Evolutionary conservation across 2,329 filamentous ascomycete species (phyloP), one percentile per base, ranked within the genome.

Genomic region (Diaporthe batatas): DNA sequence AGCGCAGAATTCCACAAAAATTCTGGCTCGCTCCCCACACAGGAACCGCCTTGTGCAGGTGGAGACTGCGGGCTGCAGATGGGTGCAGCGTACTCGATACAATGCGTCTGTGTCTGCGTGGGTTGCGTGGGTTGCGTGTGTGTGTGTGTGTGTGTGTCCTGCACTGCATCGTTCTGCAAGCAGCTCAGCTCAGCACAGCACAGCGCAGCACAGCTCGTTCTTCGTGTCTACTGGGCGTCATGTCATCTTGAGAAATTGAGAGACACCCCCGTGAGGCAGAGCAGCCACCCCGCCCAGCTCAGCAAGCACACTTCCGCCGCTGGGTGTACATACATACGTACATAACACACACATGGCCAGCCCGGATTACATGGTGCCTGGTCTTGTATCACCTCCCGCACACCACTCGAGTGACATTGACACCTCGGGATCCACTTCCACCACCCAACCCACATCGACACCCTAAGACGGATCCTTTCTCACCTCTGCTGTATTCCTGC

Each of bases 401-500:
- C 67, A 70, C 71, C 29, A 44, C 36, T 18, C 32, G 47, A 62
- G 71, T 74, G 73, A 72, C 67, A 72, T 74, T 68, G 70, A 57
- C 72, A 59, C 39, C 29, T 67, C 44, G 44, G 73, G 73, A 68
- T 73, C 71, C 71, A 67, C 71, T 65, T 49, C 72, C 67, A 64
- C 51, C 55, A 72, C 54, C 58, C 51, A 57, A 72, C 54, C 58
- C 51, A 57, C 53, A 65, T 68, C 67, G 62, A 68, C 73, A 58
- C 69, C 51, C 72, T 57, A 72, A 53, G 62, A 72, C 64, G 39
- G 64, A 72, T 74, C 70, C 73, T 74, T 72, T 70, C 64, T 72
- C 73, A 74, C 62, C 23, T 72, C 65, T 74, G 29, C 58, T 68
- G 49, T 72, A 65, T 74, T 72, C 58, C 73, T 74, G 67, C 73